Percentiles rank a stretch among this genome's conserved stretches.
phyloP scores from a whole-genome alignment of 257 asterid species.

The Salvia splendens region DNA sequence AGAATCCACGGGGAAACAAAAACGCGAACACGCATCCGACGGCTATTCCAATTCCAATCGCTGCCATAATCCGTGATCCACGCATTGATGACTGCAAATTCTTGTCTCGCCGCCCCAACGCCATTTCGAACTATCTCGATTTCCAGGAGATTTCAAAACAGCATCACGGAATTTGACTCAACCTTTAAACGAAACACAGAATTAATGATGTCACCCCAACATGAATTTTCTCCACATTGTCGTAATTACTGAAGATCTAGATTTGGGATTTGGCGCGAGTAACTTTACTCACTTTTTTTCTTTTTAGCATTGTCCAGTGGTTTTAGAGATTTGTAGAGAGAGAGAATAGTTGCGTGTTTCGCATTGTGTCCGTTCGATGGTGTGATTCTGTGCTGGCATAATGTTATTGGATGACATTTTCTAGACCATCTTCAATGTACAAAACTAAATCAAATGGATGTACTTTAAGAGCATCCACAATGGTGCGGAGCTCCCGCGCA shows the following conservation, averaged over 20 bases:
- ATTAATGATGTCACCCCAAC: not conserved
- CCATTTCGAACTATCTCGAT: conserved; percentile 45
- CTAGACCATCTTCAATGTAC: too few relatives aligned
- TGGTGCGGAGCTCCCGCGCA: too few relatives aligned
- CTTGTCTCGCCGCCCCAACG: conserved; percentile 66
- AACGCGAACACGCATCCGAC: conserved; percentile 73
- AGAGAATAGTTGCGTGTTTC: conserved; percentile 5
- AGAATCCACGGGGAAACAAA: conserved; percentile 64
- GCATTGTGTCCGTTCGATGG: not conserved
- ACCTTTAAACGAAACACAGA: not conserved
- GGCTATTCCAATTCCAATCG: conserved; percentile 58
- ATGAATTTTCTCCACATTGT: not conserved
- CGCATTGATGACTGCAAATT: conserved; percentile 39
- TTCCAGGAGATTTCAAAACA: conserved; percentile 24
- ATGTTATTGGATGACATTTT: conserved; percentile 32
- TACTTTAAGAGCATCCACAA: too few relatives aligned
- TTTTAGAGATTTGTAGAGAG: not conserved
- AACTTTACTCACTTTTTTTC: not conserved
- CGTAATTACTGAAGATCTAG: conserved; percentile 5
- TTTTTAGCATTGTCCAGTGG: conserved; percentile 9
- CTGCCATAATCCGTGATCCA: conserved; percentile 65
- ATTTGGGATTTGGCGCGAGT: not conserved
- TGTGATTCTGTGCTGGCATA: not conserved
- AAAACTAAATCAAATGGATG: too few relatives aligned
- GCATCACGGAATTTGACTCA: conserved; percentile 32